Percentiles rank a stretch among this genome's conserved stretches.
phyloP scores from a whole-genome alignment of 2,329 filamentous ascomycete genomes.

The Xylariaceae sp. region DNA sequence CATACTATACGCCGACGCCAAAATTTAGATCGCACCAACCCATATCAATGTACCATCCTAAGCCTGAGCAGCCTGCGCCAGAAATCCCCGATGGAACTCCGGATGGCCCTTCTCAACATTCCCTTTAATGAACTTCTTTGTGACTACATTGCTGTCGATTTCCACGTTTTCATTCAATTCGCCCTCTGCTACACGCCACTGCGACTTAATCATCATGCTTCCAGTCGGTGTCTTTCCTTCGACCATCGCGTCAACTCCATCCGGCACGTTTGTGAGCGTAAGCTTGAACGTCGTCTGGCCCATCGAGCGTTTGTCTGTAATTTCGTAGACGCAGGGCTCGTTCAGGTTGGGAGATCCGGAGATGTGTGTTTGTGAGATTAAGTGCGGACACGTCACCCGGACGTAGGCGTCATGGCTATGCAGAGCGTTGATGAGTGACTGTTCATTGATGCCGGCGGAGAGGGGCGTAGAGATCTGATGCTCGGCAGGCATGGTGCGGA shows the following conservation, averaged over 20 bases:
- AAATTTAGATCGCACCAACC: no score
- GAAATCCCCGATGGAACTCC: slow-evolving; percentile 21
- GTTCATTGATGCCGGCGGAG: slow-evolving; percentile 21
- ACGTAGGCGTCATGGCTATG: slow-evolving; percentile 49
- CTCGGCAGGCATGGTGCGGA: slow-evolving; percentile 18
- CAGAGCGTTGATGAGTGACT: slow-evolving; percentile 25
- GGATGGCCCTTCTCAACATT: slow-evolving; percentile 31
- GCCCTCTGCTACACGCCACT: slow-evolving; percentile 17
- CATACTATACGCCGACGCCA: no score
- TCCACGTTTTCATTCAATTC: slow-evolving; percentile 24
- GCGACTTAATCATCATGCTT: slow-evolving; percentile 17
- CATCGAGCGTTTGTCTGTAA: slow-evolving; percentile 38
- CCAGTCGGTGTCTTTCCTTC: slow-evolving; percentile 28
- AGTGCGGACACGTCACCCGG: slow-evolving; percentile 25
- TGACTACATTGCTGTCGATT: slow-evolving; percentile 30
- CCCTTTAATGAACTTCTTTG: slow-evolving; percentile 28
- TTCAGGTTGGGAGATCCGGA: slow-evolving; percentile 10
- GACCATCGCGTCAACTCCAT: slow-evolving; percentile 26
- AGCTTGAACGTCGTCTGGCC: slow-evolving; percentile 32
- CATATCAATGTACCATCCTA: not conserved
- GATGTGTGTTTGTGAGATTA: slow-evolving; percentile 21
- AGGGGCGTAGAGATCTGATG: slow-evolving; percentile 42
- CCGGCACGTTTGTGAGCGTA: slow-evolving; percentile 26
- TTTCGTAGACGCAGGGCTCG: slow-evolving; percentile 25
- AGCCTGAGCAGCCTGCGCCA: slow-evolving; percentile 14